A percentile compares a stretch with the other conserved stretches of the same genome.
phyloP scores from a whole-genome alignment of 208 protist genomes.

The Acanthamoeba polyphaga region DNA sequence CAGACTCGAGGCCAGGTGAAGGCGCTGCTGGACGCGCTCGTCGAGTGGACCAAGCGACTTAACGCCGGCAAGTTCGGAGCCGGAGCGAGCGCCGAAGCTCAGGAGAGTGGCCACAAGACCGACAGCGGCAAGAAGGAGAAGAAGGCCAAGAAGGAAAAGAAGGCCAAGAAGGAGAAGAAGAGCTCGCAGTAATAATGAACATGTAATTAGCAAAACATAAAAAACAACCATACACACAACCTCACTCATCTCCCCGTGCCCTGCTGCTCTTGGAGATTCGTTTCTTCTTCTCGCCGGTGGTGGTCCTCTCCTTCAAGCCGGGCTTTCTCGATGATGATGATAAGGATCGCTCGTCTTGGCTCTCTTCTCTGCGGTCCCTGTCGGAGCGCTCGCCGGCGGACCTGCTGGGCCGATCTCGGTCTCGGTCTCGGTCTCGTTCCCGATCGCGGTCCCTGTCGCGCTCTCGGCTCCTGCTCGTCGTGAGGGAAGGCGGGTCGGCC shows the following conservation, averaged over 20 bases:
- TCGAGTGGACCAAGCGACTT: background rate
- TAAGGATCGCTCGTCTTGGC: background rate
- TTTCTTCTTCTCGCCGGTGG: constrained; percentile 17
- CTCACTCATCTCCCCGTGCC: no score
- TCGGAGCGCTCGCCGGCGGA: background rate
- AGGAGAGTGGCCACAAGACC: background rate
- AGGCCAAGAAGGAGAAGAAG: background rate
- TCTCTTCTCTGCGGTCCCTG: background rate
- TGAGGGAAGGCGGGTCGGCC: background rate
- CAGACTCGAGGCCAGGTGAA: background rate
- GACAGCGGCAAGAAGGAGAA: constrained; percentile 9
- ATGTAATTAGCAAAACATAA: no score
- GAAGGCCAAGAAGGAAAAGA: background rate
- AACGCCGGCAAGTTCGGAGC: background rate
- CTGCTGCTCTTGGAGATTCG: background rate
- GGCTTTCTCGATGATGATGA: background rate
- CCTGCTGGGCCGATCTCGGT: background rate
- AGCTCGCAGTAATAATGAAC: background rate
- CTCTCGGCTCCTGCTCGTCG: background rate
- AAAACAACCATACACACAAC: no score
- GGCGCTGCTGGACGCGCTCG: background rate
- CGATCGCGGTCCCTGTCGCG: background rate
- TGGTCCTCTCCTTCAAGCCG: background rate
- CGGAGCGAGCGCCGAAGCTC: background rate
- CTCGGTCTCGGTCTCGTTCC: background rate